Conservation (phyloP, 169 alveolate genomes). For the Plasmodium inui region DNA sequence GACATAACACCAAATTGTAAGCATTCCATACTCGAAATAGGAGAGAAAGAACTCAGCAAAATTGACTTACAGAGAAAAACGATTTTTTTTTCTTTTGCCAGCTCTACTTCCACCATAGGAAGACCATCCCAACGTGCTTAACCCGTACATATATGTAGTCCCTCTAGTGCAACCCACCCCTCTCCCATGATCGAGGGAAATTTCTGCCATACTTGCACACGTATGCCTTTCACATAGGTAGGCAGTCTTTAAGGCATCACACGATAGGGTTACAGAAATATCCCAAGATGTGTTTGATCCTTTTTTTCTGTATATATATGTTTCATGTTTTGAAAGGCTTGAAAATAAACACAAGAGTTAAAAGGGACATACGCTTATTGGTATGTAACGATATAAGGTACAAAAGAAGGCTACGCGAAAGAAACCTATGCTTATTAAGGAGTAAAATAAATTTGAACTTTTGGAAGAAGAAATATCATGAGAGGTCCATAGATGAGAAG, state of each 20-base stretch:
- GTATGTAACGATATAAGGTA: background rate
- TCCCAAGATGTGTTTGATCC: slow-evolving; percentile 14
- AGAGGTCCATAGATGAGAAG: slow-evolving; percentile 62
- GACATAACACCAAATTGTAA: background rate
- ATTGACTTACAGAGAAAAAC: background rate
- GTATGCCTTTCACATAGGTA: background rate
- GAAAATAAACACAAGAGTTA: background rate
- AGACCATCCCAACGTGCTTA: background rate
- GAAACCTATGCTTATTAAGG: slow-evolving; percentile 17
- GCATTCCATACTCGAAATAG: background rate
- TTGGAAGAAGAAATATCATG: slow-evolving; percentile 71
- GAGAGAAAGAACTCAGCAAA: background rate
- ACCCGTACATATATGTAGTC: background rate
- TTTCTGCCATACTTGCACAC: background rate
- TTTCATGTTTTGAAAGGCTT: background rate
- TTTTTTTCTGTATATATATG: slow-evolving; percentile 28
- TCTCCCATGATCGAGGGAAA: background rate
- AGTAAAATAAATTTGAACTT: slow-evolving; percentile 10
- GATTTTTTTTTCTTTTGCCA: background rate
- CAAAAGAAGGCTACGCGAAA: background rate
- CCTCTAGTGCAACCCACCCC: background rate
- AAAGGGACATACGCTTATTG: background rate
- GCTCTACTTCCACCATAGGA: background rate
- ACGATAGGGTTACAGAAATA: background rate
- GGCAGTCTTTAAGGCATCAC: background rate